A percentile compares a stretch with the other conserved stretches of the same genome.
Conservation (phyloP, 345 rosid genomes). For the Carallia pectinifolia region DNA sequence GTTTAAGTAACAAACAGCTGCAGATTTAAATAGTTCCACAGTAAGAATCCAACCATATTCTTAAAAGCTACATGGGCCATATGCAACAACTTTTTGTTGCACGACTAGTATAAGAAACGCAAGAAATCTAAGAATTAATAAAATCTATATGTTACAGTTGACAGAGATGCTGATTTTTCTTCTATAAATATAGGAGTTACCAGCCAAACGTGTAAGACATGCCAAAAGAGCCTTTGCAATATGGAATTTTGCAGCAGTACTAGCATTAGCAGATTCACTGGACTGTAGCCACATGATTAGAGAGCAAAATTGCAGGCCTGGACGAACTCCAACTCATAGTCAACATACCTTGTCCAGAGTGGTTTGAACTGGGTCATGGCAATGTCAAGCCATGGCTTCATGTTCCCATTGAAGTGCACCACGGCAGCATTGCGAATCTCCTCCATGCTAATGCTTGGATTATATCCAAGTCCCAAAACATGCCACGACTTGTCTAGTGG, state of each 20-base stretch:
- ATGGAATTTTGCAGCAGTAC: background rate
- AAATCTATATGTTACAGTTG: conserved; percentile 12
- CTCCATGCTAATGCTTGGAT: conserved; percentile 90
- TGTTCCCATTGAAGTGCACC: conserved; percentile 94
- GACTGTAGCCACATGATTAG: conserved; percentile 22
- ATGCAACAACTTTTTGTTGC: conserved; percentile 24
- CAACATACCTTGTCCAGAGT: conserved; percentile 89
- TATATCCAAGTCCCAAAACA: conserved; percentile 92
- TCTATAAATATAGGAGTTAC: background rate
- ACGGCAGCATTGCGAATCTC: conserved; percentile 93
- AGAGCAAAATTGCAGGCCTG: conserved; percentile 93
- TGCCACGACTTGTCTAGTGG: conserved; percentile 98
- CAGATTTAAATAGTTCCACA: background rate
- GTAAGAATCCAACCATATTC: background rate
- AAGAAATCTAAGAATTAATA: conserved; percentile 9
- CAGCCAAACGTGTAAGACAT: background rate
- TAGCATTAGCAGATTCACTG: background rate
- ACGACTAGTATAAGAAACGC: conserved; percentile 5
- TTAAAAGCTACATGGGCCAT: conserved; percentile 5
- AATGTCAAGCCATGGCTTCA: conserved; percentile 99
- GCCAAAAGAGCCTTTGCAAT: background rate
- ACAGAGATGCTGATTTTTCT: background rate
- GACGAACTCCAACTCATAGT: conserved; percentile 78
- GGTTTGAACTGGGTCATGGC: conserved; percentile 96
- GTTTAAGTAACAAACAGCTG: background rate